These are phyloP conservation scores for Arabidopsis lyrata DNA, from an alignment of 441 rosid genomes.

Conservation along the genomic window DNA sequence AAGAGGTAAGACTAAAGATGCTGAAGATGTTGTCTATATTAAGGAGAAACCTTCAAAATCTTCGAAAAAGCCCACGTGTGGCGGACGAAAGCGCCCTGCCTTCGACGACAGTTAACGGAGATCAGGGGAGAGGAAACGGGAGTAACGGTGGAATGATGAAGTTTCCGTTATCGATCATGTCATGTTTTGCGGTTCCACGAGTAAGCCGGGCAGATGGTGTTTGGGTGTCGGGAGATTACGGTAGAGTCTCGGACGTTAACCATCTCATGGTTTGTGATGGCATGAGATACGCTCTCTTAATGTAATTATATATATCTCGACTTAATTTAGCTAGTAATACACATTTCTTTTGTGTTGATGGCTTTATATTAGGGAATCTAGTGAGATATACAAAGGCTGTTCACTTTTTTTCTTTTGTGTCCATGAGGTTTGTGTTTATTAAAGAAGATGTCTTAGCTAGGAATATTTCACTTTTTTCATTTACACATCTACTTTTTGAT, in stretches of 20 bases:
- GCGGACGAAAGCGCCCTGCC: constrained; percentile 68
- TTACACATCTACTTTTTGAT: constrained; percentile 1
- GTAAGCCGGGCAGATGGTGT: constrained; percentile 67
- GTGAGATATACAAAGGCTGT: constrained; percentile 24
- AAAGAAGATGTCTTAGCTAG: constrained; percentile 8
- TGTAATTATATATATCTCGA: constrained; percentile 38
- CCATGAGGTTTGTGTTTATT: constrained; percentile 17
- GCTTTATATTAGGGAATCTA: constrained; percentile 19
- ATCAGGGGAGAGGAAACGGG: constrained; percentile 22
- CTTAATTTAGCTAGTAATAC: constrained; percentile 21
- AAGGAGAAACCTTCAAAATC: constrained; percentile 52
- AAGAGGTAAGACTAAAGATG: constrained; percentile 45
- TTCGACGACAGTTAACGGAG: constrained; percentile 19
- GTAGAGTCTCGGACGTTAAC: constrained; percentile 74
- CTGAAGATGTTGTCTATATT: constrained; percentile 51
- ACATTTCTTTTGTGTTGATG: constrained; percentile 26
- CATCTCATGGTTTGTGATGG: constrained; percentile 91
- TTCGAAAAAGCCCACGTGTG: constrained; percentile 67
- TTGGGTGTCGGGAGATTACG: constrained; percentile 78
- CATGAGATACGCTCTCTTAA: constrained; percentile 91
- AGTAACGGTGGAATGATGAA: constrained; percentile 45
- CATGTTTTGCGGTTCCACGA: constrained; percentile 80
- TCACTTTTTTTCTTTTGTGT: constrained; percentile 1
- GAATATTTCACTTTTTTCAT: constrained; percentile 10
- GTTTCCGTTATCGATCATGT: constrained; percentile 57